phyloP scores from a whole-genome alignment of 345 rosid species.

The Hibiscus tridactylites region DNA sequence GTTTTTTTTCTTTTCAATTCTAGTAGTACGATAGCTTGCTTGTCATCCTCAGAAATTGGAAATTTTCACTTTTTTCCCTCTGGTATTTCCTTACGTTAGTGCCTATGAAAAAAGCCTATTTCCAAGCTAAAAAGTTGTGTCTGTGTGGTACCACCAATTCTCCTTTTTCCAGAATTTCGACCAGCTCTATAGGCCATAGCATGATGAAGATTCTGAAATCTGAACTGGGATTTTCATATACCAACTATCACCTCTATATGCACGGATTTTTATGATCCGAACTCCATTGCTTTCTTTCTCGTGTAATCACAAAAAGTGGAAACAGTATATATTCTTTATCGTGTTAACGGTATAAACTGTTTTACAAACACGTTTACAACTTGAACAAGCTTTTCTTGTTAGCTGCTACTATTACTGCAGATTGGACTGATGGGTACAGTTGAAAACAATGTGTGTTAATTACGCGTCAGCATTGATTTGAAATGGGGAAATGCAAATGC shows the following conservation, averaged over 20 bases:
- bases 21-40: too few relatives aligned
- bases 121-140: neutral
- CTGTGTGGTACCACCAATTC: neutral
- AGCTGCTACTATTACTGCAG: too few relatives aligned
- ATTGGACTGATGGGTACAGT: too few relatives aligned
- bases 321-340: neutral
- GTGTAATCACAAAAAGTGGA: neutral
- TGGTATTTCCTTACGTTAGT: neutral
- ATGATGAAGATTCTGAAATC: neutral
- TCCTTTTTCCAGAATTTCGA: neutral
- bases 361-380: neutral
- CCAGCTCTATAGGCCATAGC: neutral
- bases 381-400: neutral
- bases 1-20: too few relatives aligned
- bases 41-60: too few relatives aligned
- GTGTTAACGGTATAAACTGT: neutral
- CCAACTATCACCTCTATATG: neutral
- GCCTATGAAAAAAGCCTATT: neutral
- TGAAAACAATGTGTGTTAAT: too few relatives aligned
- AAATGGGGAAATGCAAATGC: too few relatives aligned
- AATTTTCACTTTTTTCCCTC: too few relatives aligned
- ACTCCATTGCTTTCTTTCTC: neutral
- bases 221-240: neutral
- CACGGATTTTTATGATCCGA: neutral
- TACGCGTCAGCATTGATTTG: too few relatives aligned